Percentiles rank a stretch among this genome's conserved stretches.
phyloP scores from a whole-genome alignment of 148 eudicot species.

The Bassia scoparia region DNA sequence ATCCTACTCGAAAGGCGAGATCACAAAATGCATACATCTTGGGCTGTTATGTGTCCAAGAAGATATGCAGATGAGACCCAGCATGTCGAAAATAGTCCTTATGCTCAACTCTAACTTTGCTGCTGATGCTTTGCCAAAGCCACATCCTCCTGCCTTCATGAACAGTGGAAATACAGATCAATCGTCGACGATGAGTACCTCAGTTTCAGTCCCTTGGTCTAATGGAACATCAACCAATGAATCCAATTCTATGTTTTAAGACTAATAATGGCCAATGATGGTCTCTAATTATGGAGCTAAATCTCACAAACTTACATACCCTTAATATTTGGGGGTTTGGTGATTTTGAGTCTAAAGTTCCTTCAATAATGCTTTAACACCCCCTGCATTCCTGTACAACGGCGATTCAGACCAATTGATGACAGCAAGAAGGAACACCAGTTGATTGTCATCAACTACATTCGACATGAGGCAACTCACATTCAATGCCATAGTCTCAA shows the following conservation, averaged over 20 bases:
- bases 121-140: slow-evolving; percentile 2
- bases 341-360: not conserved
- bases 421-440: not conserved
- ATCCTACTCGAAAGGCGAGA: slow-evolving; percentile 12
- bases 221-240: slow-evolving; percentile 13
- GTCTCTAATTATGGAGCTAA: too few relatives aligned
- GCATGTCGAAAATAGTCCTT: slow-evolving; percentile 13
- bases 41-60: slow-evolving; percentile 27
- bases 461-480: not conserved
- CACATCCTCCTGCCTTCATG: slow-evolving; percentile 15
- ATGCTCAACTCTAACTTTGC: slow-evolving; percentile 20
- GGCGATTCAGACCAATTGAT: not conserved
- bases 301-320: too few relatives aligned
- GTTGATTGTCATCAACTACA: not conserved
- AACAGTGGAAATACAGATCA: slow-evolving; percentile 7
- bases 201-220: slow-evolving; percentile 14
- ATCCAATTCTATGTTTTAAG: not conserved
- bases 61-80: slow-evolving; percentile 19
- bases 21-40: slow-evolving; percentile 12
- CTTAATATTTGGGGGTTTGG: too few relatives aligned
- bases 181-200: slow-evolving; percentile 6
- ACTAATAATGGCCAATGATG: too few relatives aligned
- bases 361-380: not conserved
- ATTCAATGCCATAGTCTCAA: not conserved
- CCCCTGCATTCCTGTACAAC: slow-evolving; percentile 1